A percentile compares a stretch with the other conserved stretches of the same genome.
Conservation (phyloP, 2,329 filamentous ascomycete genomes). For the Epichloe hybrida region DNA sequence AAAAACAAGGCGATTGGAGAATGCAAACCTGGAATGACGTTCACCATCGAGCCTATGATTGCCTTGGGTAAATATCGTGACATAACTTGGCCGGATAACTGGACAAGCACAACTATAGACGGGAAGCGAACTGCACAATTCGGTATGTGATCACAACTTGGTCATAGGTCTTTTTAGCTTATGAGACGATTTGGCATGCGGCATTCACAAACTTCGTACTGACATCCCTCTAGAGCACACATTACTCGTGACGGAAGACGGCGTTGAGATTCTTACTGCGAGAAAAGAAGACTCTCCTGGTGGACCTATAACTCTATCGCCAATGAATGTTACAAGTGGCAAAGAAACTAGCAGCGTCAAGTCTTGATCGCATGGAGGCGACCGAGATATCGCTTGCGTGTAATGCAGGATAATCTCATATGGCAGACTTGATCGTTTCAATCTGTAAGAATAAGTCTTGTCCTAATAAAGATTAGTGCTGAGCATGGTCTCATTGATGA, state of each 20-base stretch:
- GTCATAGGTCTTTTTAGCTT: not conserved
- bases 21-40: constrained; percentile 94
- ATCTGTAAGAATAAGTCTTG: no score
- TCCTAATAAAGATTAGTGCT: no score
- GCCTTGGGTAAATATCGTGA: constrained; percentile 81
- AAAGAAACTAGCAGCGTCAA: not conserved
- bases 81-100: constrained; percentile 96
- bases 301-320: constrained; percentile 50
- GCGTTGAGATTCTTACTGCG: constrained; percentile 70
- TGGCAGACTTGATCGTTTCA: no score
- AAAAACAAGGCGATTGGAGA: constrained; percentile 96
- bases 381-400: no score
- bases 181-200: not conserved
- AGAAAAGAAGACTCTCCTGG: constrained; percentile 61
- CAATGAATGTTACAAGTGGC: constrained; percentile 8
- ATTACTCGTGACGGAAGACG: constrained; percentile 67
- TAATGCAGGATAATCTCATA: no score
- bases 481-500: no score
- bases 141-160: constrained; percentile 37
- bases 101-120: constrained; percentile 90
- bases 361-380: not conserved
- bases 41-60: constrained; percentile 99
- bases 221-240: constrained; percentile 50
- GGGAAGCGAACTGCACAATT: constrained; percentile 88
- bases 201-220: not conserved